These are phyloP conservation scores for Cordyceps fumosorosea DNA, from an alignment of 2,329 filamentous ascomycete genomes.

Conservation along the genomic window DNA sequence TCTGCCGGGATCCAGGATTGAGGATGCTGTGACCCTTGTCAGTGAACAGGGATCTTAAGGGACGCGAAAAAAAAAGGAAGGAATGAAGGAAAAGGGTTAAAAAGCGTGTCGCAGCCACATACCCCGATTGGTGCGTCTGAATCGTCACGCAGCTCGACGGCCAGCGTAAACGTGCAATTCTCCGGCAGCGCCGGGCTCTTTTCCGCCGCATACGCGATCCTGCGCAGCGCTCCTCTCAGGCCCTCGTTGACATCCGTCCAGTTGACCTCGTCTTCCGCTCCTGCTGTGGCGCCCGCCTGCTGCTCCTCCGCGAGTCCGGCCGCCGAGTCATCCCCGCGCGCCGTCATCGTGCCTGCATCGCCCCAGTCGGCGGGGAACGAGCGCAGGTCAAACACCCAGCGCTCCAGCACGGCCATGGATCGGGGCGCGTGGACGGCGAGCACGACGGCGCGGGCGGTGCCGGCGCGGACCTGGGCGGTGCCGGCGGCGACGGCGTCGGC, in stretches of 20 bases:
- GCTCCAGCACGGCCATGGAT: slow-evolving; percentile 44
- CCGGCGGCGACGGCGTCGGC: slow-evolving; percentile 71
- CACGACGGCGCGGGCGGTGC: slow-evolving; percentile 39
- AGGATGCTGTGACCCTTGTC: slow-evolving; percentile 40
- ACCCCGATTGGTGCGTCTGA: slow-evolving; percentile 52
- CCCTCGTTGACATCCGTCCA: slow-evolving; percentile 64
- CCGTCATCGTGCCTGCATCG: slow-evolving; percentile 1
- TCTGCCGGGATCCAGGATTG: slow-evolving; percentile 56
- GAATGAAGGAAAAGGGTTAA: neutral
- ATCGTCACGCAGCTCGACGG: slow-evolving; percentile 62
- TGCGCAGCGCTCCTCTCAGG: slow-evolving; percentile 59
- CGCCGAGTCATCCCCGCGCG: neutral
- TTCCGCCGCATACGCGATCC: slow-evolving; percentile 54
- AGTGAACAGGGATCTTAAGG: neutral
- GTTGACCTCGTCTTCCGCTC: slow-evolving; percentile 30
- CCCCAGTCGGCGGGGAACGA: slow-evolving; percentile 42
- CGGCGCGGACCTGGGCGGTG: slow-evolving; percentile 59
- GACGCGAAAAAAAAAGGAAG: neutral
- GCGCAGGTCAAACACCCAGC: slow-evolving; percentile 55
- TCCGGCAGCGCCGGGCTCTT: slow-evolving; percentile 51
- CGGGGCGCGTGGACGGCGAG: slow-evolving; percentile 39
- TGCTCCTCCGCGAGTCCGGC: no score
- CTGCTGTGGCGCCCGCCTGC: no score
- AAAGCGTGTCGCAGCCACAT: slow-evolving; percentile 12
- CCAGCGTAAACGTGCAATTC: slow-evolving; percentile 69